Conservation (phyloP, 495 filamentous ascomycete species). For the Talaromyces trachyspermus region DNA sequence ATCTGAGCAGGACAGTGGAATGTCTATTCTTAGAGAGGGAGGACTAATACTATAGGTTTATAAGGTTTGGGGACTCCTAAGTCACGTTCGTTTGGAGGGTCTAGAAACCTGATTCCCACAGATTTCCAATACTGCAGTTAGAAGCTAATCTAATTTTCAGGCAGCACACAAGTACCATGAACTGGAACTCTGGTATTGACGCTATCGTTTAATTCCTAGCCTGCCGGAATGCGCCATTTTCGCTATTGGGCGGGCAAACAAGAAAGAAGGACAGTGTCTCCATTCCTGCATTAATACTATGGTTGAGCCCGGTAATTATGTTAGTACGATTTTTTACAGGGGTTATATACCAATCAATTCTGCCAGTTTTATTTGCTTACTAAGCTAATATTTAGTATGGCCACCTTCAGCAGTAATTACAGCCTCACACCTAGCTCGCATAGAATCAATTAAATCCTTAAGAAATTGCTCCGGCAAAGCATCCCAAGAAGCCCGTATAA, state of each 20-base stretch:
- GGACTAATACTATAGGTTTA: background rate
- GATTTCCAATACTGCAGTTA: background rate
- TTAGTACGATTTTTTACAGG: too few species aligned
- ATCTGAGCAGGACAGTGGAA: background rate
- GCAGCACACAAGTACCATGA: background rate
- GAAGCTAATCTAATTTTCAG: background rate
- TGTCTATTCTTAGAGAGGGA: background rate
- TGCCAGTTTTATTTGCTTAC: too few species aligned
- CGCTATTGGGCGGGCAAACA: conserved; percentile 2
- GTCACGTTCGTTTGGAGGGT: background rate
- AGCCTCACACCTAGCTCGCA: too few species aligned
- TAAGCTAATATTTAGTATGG: too few species aligned
- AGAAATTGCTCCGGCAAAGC: too few species aligned
- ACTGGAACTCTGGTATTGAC: background rate
- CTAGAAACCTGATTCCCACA: background rate
- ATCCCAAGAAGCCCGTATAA: too few species aligned
- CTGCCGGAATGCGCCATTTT: conserved; percentile 1
- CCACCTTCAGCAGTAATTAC: too few species aligned
- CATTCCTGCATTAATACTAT: background rate
- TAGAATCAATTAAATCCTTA: too few species aligned
- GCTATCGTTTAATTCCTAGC: background rate
- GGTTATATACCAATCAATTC: too few species aligned
- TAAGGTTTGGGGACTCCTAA: background rate
- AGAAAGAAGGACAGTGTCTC: background rate
- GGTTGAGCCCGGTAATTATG: too few species aligned